Evolutionary conservation across 2,329 filamentous ascomycete genomes (phyloP), one percentile per base, ranked within the genome.

Genomic region (Arachnopeziza araneosa): DNA sequence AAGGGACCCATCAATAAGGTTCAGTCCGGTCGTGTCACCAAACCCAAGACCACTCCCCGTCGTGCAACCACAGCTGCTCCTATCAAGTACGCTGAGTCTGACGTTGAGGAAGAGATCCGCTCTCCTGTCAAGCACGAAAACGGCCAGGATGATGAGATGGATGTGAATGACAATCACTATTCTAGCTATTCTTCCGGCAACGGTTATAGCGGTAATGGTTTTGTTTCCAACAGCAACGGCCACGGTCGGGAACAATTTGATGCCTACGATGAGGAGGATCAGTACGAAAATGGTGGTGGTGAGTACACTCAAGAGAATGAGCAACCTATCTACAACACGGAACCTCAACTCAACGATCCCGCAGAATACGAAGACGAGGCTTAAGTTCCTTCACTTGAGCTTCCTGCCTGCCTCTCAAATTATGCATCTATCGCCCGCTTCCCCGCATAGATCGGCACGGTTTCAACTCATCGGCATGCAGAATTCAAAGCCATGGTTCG

Each of bases 1-100:
- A 44, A 12, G 10, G 56, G 48, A 0, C 2, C 48, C 0, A 8
- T 70, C 1, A 66, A 71, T 44, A 70, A 69, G 57, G 60, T 64
- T 1, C 59, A 63, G 21, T 24, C 30, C 10, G 64, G 65, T 12
- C 62, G 70, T 1, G 58, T 70, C 6, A n/a, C 50, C 0, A 71
- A 69, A 63, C 36, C 36, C 4, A 44, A 44, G 36, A 44, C 26
- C 9, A 44, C 56, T 48, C 49, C 54, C 21, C 30, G 52, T 22
- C 54, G 56, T 48, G 19, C 23, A 24, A 48, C 48, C 24, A 32
- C 54, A 8, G 24, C 21, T 14, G n/a, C 22, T 4, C 49, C 14
- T 1, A 17, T 26, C 23, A 61, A 54, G 9, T 64, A 65, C 5
- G 54, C 36, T 5, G 61, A 60, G 14, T 51, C 55, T 19, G 36